Evolutionary conservation across 768 basidiomycete genomes (phyloP).

Genomic region (Lentinula sp.): DNA sequence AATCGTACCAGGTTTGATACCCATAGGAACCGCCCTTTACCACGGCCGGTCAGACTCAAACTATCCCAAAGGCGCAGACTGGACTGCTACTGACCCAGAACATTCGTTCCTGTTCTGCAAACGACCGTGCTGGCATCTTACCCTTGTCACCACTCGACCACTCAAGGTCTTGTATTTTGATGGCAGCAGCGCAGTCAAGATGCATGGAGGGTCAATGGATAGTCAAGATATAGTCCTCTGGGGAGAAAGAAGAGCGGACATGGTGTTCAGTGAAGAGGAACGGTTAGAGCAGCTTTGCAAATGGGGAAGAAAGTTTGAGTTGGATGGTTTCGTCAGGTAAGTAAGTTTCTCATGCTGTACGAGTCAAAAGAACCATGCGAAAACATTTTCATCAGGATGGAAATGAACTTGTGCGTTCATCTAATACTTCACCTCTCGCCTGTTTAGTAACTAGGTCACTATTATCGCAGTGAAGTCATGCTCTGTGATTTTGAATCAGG

Average conservation of each 20-base stretch:
- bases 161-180: conserved; percentile 48
- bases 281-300: conserved; percentile 33
- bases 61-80: conserved; percentile 11
- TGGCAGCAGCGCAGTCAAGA: conserved; percentile 41
- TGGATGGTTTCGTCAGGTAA: conserved; percentile 45
- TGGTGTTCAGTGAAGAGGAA: conserved; percentile 21
- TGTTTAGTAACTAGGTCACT: background rate
- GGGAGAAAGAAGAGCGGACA: conserved; percentile 21
- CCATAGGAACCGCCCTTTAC: conserved; percentile 14
- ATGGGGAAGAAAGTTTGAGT: conserved; percentile 31
- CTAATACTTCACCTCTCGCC: background rate
- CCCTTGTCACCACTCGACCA: conserved; percentile 27
- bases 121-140: conserved; percentile 27
- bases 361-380: conserved; percentile 8
- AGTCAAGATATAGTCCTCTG: conserved; percentile 42
- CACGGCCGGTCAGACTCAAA: conserved; percentile 12
- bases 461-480: conserved; percentile 34
- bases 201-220: conserved; percentile 34
- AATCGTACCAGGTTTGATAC: conserved; percentile 13
- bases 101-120: conserved; percentile 29
- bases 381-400: conserved; percentile 26
- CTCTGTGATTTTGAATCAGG: conserved; percentile 39
- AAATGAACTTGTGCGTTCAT: conserved; percentile 39
- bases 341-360: background rate
- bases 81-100: conserved; percentile 17